These are phyloP conservation scores for Meyerozyma elateridarum DNA, from an alignment of 1,139 yeast species.

Conservation along the genomic window DNA sequence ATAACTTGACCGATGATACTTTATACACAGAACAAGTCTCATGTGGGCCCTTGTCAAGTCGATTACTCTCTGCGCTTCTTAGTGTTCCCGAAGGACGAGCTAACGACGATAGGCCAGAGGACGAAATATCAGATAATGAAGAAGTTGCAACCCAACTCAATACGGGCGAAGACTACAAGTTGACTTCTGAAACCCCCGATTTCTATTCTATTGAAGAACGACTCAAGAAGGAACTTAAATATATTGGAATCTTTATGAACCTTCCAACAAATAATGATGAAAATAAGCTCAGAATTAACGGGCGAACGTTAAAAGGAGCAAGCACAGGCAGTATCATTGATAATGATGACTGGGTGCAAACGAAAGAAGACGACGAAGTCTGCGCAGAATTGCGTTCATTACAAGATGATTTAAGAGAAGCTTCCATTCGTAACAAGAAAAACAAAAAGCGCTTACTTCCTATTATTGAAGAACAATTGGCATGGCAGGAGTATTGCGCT, in stretches of 20 bases:
- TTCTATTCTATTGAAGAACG: constrained; percentile 83
- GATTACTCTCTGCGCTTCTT: constrained; percentile 77
- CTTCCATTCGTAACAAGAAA: constrained; percentile 59
- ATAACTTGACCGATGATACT: constrained; percentile 54
- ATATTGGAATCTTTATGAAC: constrained; percentile 86
- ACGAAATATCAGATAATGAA: constrained; percentile 13
- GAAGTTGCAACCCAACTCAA: constrained; percentile 37
- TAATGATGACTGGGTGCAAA: constrained; percentile 69
- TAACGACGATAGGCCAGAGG: constrained; percentile 25
- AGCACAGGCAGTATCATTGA: constrained; percentile 41
- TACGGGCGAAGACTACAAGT: constrained; percentile 32
- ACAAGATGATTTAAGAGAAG: constrained; percentile 63
- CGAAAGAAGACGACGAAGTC: constrained; percentile 91
- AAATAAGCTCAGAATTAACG: constrained; percentile 17
- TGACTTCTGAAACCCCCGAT: constrained; percentile 43
- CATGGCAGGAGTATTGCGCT: constrained; percentile 90
- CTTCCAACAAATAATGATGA: constrained; percentile 33
- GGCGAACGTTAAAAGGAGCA: constrained; percentile 18
- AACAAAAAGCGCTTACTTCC: constrained; percentile 68
- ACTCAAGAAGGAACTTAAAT: constrained; percentile 77
- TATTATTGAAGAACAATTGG: constrained; percentile 81
- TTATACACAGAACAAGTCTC: constrained; percentile 73
- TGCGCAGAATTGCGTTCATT: constrained; percentile 75
- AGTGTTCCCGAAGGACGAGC: constrained; percentile 43
- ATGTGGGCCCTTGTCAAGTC: constrained; percentile 88